A percentile compares a stretch with the other conserved stretches of the same genome.
phyloP scores from a whole-genome alignment of 2,329 filamentous ascomycete species.

The Xylaria polymorpha region DNA sequence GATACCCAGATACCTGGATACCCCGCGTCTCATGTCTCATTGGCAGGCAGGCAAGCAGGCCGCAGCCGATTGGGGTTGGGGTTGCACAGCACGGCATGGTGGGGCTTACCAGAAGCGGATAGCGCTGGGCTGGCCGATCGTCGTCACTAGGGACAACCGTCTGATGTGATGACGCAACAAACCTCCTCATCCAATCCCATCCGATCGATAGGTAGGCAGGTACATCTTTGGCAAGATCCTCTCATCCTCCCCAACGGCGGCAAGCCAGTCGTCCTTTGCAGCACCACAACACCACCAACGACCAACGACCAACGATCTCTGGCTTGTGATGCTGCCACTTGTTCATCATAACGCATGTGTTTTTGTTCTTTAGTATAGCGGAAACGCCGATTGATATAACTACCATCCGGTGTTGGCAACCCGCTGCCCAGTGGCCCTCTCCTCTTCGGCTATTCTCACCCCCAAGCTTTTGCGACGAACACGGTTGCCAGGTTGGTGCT shows the following conservation, averaged over 20 bases:
- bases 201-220: too few species aligned
- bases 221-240: conserved; percentile 6
- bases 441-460: conserved; percentile 7
- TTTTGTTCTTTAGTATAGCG: conserved; percentile 1
- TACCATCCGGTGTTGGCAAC: not conserved
- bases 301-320: conserved; percentile 14
- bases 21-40: conserved; percentile 17
- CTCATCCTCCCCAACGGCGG: not conserved
- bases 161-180: conserved; percentile 36
- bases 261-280: not conserved
- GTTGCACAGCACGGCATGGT: conserved; percentile 6
- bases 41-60: not conserved
- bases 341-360: conserved; percentile 19
- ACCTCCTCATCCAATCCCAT: conserved; percentile 16
- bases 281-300: conserved; percentile 10
- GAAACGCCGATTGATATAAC: conserved; percentile 8
- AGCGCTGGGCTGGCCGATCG: conserved; percentile 11
- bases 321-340: conserved; percentile 35
- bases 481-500: conserved; percentile 28
- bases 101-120: conserved; percentile 30
- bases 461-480: conserved; percentile 21
- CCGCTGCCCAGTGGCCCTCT: not conserved
- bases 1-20: not conserved
- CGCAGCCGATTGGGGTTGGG: too few species aligned
- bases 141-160: conserved; percentile 20